These are phyloP conservation scores for Lecanicillium sp. DNA, from an alignment of 2,329 filamentous ascomycete genomes.

Conservation along the genomic window DNA sequence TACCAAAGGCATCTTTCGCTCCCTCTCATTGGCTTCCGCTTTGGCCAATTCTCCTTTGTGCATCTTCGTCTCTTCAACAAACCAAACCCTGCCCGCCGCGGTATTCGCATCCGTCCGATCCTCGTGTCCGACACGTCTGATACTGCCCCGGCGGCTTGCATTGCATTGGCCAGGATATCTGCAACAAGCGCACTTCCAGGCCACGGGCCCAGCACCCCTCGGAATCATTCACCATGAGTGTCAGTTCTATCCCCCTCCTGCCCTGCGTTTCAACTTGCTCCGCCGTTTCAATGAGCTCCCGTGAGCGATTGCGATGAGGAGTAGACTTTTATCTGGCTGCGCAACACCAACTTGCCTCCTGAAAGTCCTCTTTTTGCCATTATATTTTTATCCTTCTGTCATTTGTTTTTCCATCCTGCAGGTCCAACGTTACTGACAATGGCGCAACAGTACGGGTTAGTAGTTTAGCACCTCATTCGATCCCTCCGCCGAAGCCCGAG, in stretches of 20 bases:
- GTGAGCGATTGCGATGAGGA: background rate
- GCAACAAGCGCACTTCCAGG: background rate
- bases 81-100: no score
- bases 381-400: constrained; percentile 9
- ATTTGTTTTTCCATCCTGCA: constrained; percentile 8
- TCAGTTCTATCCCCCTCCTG: constrained; percentile 17
- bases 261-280: constrained; percentile 14
- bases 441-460: constrained; percentile 46
- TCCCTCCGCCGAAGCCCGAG: constrained; percentile 7
- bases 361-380: constrained; percentile 7
- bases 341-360: no score
- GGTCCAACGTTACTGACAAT: constrained; percentile 18
- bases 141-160: no score
- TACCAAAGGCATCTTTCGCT: constrained; percentile 1
- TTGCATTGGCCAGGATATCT: no score
- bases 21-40: background rate
- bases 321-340: no score
- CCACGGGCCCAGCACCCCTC: constrained; percentile 3
- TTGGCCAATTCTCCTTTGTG: background rate
- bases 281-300: background rate
- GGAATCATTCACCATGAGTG: constrained; percentile 19
- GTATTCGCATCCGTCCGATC: no score
- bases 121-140: no score
- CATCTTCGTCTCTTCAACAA: no score
- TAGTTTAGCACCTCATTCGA: constrained; percentile 14